Conservation (phyloP, 495 filamentous ascomycete species). For the Thozetella sp. region DNA sequence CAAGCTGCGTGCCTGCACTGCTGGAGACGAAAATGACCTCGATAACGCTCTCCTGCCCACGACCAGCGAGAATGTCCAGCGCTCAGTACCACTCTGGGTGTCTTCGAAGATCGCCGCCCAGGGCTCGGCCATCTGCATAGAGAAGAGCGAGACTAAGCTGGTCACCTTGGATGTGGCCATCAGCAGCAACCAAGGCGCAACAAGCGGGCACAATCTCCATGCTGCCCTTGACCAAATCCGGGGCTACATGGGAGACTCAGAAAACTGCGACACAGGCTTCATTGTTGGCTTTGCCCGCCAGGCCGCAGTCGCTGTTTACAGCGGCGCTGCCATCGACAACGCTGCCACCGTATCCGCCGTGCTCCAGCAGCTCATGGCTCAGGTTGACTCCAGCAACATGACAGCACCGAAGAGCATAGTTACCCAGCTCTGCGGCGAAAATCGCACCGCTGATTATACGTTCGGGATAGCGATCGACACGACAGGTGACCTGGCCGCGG, state of each 20-base stretch:
- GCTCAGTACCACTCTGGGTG: too few species aligned
- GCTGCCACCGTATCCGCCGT: background rate
- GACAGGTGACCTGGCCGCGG: background rate
- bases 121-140: background rate
- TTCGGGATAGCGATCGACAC: background rate
- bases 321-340: background rate
- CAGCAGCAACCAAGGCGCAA: background rate
- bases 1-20: slow-evolving; percentile 16
- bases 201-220: background rate
- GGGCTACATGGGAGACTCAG: background rate
- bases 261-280: background rate
- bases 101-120: too few species aligned
- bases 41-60: background rate
- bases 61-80: background rate
- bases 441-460: background rate
- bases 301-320: background rate
- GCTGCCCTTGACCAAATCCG: background rate
- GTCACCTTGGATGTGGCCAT: background rate
- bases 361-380: background rate
- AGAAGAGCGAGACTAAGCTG: background rate
- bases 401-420: background rate
- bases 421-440: background rate
- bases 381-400: background rate
- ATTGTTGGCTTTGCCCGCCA: background rate
- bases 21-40: background rate